These are phyloP conservation scores for Paraleonurus japonicus DNA, from an alignment of 257 asterid genomes.

Conservation along the genomic window DNA sequence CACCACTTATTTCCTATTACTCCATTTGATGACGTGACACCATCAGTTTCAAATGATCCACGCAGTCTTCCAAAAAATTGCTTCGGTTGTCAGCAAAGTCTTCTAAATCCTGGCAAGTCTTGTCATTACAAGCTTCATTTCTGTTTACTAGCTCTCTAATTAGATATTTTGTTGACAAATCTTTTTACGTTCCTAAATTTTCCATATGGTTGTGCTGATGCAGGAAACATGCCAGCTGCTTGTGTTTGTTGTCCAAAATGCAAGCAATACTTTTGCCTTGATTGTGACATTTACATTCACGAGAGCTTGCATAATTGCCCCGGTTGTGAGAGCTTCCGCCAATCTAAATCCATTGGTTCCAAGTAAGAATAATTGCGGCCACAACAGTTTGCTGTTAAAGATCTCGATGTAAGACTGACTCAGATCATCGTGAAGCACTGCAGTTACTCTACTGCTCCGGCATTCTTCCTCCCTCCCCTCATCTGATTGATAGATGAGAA, in stretches of 20 bases:
- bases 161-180: background rate
- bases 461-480: too few species aligned
- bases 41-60: constrained; percentile 42
- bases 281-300: constrained; percentile 91
- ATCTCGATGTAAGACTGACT: background rate
- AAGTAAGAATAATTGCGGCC: constrained; percentile 31
- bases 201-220: constrained; percentile 16
- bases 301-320: constrained; percentile 99
- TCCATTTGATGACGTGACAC: constrained; percentile 78
- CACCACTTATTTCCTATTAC: constrained; percentile 95
- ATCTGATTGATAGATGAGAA: background rate
- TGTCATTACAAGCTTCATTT: background rate
- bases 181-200: background rate
- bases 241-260: constrained; percentile 87
- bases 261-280: constrained; percentile 82
- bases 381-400: background rate
- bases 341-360: constrained; percentile 35
- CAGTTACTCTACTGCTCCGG: too few species aligned
- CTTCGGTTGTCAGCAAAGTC: constrained; percentile 89
- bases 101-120: constrained; percentile 63
- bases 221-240: constrained; percentile 69
- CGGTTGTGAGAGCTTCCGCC: constrained; percentile 85
- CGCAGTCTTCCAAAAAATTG: constrained; percentile 51
- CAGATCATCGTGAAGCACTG: too few species aligned
- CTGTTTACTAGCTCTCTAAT: background rate